Percentiles rank a stretch among this genome's conserved stretches.
Evolutionary conservation across 2,329 filamentous ascomycete species (phyloP).

Genomic region (Nothopassalora personata): DNA sequence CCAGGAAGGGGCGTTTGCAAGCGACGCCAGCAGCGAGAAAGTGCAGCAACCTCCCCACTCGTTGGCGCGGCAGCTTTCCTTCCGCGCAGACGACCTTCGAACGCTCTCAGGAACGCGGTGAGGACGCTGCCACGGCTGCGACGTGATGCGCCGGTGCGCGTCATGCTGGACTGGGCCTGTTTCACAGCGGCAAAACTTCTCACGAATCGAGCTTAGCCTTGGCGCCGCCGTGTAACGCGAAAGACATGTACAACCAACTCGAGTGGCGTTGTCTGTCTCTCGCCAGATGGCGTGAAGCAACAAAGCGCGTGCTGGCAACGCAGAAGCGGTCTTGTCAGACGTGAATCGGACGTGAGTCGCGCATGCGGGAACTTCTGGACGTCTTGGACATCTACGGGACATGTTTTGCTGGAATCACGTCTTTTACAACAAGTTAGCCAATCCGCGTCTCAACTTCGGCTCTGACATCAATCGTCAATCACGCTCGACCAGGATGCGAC

Average conservation of each 20-base stretch:
- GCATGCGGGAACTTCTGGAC: not conserved
- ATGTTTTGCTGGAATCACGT: constrained; percentile 2
- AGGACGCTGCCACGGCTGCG: not conserved
- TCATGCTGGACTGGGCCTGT: not conserved
- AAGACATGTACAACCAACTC: constrained; percentile 1
- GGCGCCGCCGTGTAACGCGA: not conserved
- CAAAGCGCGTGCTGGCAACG: not conserved
- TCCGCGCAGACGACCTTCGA: not conserved
- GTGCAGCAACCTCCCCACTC: not conserved
- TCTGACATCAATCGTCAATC: constrained; percentile 1
- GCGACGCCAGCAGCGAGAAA: not conserved
- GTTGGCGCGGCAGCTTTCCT: not conserved
- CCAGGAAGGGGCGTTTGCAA: not conserved
- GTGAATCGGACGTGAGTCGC: not conserved
- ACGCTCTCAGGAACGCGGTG: not conserved
- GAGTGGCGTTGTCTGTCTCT: constrained; percentile 1
- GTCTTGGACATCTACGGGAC: not conserved
- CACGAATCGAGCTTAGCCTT: constrained; percentile 3
- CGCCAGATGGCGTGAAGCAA: not conserved
- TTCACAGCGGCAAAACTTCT: not conserved
- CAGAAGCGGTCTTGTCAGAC: not conserved
- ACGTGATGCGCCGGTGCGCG: not conserved
- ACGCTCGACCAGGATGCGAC: not conserved
- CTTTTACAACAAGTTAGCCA: constrained; percentile 3
- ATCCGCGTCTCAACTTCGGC: constrained; percentile 1